Conservation (phyloP, 2,329 filamentous ascomycete genomes). For the Diaporthe sp. region DNA sequence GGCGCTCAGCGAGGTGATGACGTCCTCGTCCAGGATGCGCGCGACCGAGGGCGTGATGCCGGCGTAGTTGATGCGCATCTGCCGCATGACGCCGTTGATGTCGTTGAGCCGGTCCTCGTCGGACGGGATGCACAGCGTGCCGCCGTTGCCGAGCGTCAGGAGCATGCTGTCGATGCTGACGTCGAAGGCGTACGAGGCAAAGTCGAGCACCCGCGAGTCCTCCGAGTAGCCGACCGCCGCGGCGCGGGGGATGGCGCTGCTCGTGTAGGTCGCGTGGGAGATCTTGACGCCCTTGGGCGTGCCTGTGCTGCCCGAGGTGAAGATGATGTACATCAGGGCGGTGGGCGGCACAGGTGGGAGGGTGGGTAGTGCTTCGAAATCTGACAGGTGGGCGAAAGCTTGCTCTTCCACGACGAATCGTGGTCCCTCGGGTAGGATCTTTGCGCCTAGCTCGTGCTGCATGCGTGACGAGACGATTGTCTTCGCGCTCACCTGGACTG, state of each 20-base stretch:
- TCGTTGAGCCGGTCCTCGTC: conserved; percentile 66
- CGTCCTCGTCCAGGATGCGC: conserved; percentile 60
- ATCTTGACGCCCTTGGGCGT: conserved; percentile 66
- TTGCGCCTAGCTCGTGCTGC: conserved; percentile 36
- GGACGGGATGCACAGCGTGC: conserved; percentile 63
- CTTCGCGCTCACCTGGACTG: conserved; percentile 44
- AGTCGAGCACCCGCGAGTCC: conserved; percentile 47
- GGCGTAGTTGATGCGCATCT: conserved; percentile 60
- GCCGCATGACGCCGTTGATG: conserved; percentile 43
- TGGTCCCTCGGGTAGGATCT: conserved; percentile 26
- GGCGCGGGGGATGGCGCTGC: conserved; percentile 53
- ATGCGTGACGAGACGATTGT: conserved; percentile 42
- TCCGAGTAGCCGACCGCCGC: conserved; percentile 59
- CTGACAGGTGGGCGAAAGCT: background rate
- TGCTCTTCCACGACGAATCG: conserved; percentile 30
- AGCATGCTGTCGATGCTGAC: conserved; percentile 58
- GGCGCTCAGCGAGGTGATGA: conserved; percentile 62
- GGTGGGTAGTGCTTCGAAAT: background rate
- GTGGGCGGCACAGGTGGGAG: conserved; percentile 44
- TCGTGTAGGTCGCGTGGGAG: conserved; percentile 48
- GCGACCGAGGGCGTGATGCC: conserved; percentile 66
- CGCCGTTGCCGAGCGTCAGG: conserved; percentile 54
- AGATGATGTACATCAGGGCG: conserved; percentile 57
- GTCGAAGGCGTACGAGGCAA: conserved; percentile 57
- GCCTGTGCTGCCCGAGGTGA: conserved; percentile 71